Evolutionary conservation across 352 stramenopile species (phyloP), one percentile per base, ranked within the genome.

Genomic region (Pythium sp.): DNA sequence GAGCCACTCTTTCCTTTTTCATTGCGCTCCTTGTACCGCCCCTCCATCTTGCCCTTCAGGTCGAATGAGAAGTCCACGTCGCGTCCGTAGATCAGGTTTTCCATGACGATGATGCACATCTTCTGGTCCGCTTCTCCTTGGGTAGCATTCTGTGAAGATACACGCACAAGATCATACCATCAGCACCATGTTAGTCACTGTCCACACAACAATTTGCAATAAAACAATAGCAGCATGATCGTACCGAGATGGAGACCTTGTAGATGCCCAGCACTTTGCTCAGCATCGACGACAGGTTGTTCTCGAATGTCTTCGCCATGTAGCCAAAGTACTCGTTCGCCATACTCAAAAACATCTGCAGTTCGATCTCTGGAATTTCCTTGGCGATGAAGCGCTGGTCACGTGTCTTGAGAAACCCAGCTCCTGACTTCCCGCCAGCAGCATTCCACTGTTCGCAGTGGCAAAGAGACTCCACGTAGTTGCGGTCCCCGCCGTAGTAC

Each of bases 341-440:
- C 86, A 95, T 93, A 56, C 87, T 94, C 65, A 96, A 67, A 62
- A 96, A 96, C 89, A 96, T 95, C 57, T 94, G 86, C 18, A 96
- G 67, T 57, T 96, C 86, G 32, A 93, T 95, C 60, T 92, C 80
- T 1, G 89, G 87, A 56, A 96, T 94, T 1, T 84, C 89, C 62
- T 96, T 96, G 2, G 86, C 86, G 41, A 96, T 93, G 51, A 96
- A 96, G 9, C 89, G 82, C 68, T 96, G 80, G 57, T 96, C 89
- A n/a, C 76, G 75, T 8, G 89, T 96, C 71, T 94, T 94, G 53
- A 96, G 58, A 43, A 96, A 96, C 1, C 85, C 87, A 26, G 89
- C 89, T 3, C 89, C 89, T 12, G 87, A 95, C 58, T 96, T 96
- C n/a, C 89, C 89, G 43, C 89, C 89, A 0, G 86, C 86, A 24